Base-by-base conservation (phyloP, 2,329 filamentous ascomycete species). In the Aschersonia sp. region DNA sequence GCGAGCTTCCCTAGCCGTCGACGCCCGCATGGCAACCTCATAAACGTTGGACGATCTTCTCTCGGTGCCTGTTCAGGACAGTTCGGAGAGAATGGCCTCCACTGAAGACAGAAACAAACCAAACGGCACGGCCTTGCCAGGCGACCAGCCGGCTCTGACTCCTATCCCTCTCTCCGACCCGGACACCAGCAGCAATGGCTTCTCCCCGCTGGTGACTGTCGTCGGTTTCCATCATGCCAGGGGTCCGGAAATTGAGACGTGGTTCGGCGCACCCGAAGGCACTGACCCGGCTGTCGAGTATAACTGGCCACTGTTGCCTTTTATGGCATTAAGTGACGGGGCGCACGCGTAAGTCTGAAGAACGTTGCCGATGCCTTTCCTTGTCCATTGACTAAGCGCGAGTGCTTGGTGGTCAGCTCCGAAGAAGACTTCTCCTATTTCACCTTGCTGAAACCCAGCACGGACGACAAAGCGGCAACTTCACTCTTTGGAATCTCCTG, bases 351-450 rank as follows among this genome's bases (percentile, higher is more conserved):
- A 74, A 69, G 83, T 73, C 42, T 1, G 4, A 42, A n/a, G 29
- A 40, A 31, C 35, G 35, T 7, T 12, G 7, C 35, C 12, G 7
- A 38, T 9, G 12, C 35, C 12, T 38, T 7, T 38, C 12, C 35
- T 38, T 38, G 35, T 12, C 35, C 12, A 12, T 38, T 38, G 35
- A 38, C 35, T 38, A 12, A 38, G 7, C 12, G 7, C 35, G 7
- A 38, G 20, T 20, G 20, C 20, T 20, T 20, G 20, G 20, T 20
- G 20, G 20, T 12, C 41, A 92, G 86, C 48, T 82, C 86, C 29
- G 84, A 84, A 50, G 92, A 98, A 68, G 92, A 97, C 68, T 98
- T 97, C 71, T 96, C 89, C 46, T 98, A 98, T 70, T 98, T 98
- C 64, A 97, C 91, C 6, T 80, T 98, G 46, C 75, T 88, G 50